A percentile compares a stretch with the other conserved stretches of the same genome.
Evolutionary conservation across 2,329 filamentous ascomycete species (phyloP).

Genomic region (Myriosclerotinia duriaeana): DNA sequence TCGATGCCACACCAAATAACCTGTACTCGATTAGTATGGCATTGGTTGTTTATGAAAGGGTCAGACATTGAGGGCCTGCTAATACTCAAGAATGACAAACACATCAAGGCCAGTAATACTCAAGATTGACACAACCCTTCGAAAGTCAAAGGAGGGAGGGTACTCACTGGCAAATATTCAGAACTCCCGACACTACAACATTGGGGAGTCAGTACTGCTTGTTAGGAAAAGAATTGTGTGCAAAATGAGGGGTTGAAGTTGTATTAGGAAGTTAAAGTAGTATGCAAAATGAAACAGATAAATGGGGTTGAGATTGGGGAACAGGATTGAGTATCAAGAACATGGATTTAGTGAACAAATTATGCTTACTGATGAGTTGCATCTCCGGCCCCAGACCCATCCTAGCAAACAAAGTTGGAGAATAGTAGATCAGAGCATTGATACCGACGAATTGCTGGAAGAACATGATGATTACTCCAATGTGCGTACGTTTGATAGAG

Average conservation of each 20-base stretch:
- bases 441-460: constrained; percentile 58
- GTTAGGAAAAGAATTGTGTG: too few relatives aligned
- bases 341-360: too few relatives aligned
- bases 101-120: not conserved
- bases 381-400: constrained; percentile 41
- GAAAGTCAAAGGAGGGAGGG: not conserved
- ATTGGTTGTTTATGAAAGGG: not conserved
- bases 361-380: constrained; percentile 46
- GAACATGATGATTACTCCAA: constrained; percentile 54
- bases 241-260: too few relatives aligned
- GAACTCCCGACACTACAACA: constrained; percentile 47
- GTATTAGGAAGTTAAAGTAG: too few relatives aligned
- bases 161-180: constrained; percentile 43
- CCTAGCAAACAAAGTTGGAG: constrained; percentile 31
- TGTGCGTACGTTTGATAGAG: constrained; percentile 50
- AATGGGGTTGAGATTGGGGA: too few relatives aligned
- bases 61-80: not conserved
- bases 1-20: constrained; percentile 48
- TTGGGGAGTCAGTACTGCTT: too few relatives aligned
- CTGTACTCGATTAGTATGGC: constrained; percentile 2
- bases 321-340: too few relatives aligned
- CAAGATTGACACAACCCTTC: not conserved
- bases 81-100: not conserved
- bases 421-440: constrained; percentile 51
- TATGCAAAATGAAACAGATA: too few relatives aligned